phyloP scores from a whole-genome alignment of 306 rosid species.

The Ormosia semicastrata region DNA sequence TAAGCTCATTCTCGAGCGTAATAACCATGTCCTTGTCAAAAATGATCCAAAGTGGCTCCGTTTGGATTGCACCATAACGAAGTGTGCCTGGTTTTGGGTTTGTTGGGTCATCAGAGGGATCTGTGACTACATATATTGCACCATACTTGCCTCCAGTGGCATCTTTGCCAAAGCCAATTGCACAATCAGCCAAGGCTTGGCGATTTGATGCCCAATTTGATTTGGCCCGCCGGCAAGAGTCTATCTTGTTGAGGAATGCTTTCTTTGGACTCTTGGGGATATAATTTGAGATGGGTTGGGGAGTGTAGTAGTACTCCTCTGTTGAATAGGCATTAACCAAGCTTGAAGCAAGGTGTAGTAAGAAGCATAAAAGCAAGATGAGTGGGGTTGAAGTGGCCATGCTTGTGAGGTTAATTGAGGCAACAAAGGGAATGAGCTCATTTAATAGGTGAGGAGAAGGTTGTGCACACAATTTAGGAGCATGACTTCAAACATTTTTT shows the following conservation, averaged over 20 bases:
- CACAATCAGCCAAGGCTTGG: conserved; percentile 68
- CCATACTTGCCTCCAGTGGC: conserved; percentile 79
- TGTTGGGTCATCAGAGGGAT: conserved; percentile 57
- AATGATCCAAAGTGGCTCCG: conserved; percentile 67
- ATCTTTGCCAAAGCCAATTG: conserved; percentile 67
- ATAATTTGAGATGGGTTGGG: not conserved
- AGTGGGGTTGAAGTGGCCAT: conserved; percentile 42
- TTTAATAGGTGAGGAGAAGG: conserved; percentile 39
- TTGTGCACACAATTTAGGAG: conserved; percentile 56
- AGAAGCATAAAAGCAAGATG: conserved; percentile 36
- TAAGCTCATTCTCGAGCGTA: conserved; percentile 65
- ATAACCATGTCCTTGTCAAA: conserved; percentile 62
- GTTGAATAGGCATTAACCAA: conserved; percentile 31
- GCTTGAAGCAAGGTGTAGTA: conserved; percentile 36
- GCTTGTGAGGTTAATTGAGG: not conserved
- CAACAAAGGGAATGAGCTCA: not conserved
- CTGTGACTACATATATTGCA: conserved; percentile 51
- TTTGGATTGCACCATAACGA: conserved; percentile 78
- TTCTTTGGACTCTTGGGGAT: conserved; percentile 9
- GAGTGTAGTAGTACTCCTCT: not conserved
- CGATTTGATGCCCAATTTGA: conserved; percentile 65
- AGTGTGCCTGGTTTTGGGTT: conserved; percentile 73
- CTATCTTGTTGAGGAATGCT: conserved; percentile 52
- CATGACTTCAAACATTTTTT: conserved; percentile 17
- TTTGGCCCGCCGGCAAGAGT: conserved; percentile 62